phyloP scores from a whole-genome alignment of 441 rosid genomes.

The Erodium trifolium region DNA sequence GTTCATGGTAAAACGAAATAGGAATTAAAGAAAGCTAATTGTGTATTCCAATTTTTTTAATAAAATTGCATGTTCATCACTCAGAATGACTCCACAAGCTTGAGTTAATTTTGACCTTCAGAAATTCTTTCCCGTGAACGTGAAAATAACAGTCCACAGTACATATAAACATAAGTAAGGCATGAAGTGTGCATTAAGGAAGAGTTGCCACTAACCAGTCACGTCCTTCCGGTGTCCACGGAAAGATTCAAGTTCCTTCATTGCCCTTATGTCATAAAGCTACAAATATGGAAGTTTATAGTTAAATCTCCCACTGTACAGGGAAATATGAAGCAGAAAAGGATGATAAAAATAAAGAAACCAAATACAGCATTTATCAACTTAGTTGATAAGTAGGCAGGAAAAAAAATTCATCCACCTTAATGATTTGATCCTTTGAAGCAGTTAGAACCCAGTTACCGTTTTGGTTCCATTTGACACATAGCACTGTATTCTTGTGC shows the following conservation, averaged over 20 bases:
- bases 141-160: not conserved
- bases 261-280: constrained; percentile 94
- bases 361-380: constrained; percentile 5
- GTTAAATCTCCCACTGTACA: constrained; percentile 7
- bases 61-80: not conserved
- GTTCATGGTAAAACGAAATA: not conserved
- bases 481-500: constrained; percentile 89
- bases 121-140: not conserved
- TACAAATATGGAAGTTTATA: constrained; percentile 26
- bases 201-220: constrained; percentile 52
- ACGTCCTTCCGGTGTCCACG: constrained; percentile 91
- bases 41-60: not conserved
- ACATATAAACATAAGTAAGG: not conserved
- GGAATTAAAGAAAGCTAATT: not conserved
- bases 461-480: constrained; percentile 96
- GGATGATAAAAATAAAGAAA: not conserved
- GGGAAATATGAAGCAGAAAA: constrained; percentile 13
- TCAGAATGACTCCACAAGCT: not conserved
- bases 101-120: not conserved
- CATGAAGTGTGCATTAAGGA: constrained; percentile 4
- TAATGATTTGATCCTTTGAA: constrained; percentile 88
- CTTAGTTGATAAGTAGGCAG: constrained; percentile 9
- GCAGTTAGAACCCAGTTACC: constrained; percentile 96
- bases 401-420: constrained; percentile 33
- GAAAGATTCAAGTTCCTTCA: constrained; percentile 98